phyloP scores from a whole-genome alignment of 2,329 filamentous ascomycete genomes.

The Ampelomyces quisqualis region DNA sequence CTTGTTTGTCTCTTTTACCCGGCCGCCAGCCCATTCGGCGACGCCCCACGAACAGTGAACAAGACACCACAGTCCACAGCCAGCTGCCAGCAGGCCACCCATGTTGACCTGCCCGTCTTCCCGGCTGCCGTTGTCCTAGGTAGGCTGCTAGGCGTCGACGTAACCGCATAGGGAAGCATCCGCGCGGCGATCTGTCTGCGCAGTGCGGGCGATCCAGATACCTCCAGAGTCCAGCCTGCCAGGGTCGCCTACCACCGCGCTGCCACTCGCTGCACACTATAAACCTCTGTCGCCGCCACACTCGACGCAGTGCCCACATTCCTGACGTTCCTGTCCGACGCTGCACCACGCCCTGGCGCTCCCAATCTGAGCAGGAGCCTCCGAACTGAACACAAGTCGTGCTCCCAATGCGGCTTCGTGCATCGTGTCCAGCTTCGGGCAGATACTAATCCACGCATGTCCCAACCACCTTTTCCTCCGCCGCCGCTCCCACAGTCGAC shows the following conservation, averaged over 20 bases:
- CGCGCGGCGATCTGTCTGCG: conserved; percentile 40
- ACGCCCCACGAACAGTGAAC: conserved; percentile 34
- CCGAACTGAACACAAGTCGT: conserved; percentile 39
- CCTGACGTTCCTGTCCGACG: conserved; percentile 43
- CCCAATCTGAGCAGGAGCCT: conserved; percentile 38
- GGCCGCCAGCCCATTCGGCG: conserved; percentile 33
- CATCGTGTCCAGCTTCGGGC: conserved; percentile 44
- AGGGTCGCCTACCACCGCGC: too few species aligned
- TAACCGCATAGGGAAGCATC: conserved; percentile 38
- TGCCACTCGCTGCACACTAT: conserved; percentile 37
- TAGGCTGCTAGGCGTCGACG: conserved; percentile 40
- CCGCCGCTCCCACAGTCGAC: conserved; percentile 47
- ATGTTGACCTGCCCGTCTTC: conserved; percentile 15
- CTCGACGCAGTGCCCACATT: conserved; percentile 42
- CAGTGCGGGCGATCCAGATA: conserved; percentile 45
- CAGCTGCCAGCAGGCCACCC: conserved; percentile 12
- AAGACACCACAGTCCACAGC: too few species aligned
- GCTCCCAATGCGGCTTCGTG: conserved; percentile 46
- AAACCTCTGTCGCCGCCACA: conserved; percentile 44
- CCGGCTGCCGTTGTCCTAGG: conserved; percentile 33
- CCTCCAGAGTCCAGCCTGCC: conserved; percentile 37
- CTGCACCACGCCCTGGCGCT: conserved; percentile 42
- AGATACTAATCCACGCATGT: conserved; percentile 49
- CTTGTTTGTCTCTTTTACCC: conserved; percentile 41
- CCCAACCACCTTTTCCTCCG: conserved; percentile 45